Base-by-base conservation (phyloP, 2,329 filamentous ascomycete species). In the Colletotrichum lindemuthianum region DNA sequence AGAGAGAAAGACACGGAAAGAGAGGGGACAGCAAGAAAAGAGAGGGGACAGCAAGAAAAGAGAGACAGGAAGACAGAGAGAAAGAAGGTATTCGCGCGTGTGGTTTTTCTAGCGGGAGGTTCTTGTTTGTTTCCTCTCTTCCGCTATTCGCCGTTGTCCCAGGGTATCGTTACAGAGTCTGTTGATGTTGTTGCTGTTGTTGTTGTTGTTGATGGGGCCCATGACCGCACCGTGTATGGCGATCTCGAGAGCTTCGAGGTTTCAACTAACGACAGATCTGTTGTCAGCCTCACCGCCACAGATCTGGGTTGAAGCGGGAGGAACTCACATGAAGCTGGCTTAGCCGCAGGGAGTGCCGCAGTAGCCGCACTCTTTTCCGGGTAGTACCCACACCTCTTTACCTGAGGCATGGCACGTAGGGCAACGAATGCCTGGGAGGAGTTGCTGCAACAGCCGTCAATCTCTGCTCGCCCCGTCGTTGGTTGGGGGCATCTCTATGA, bases 331-430 rank as follows among this genome's bases (percentile, higher is more conserved):
- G 52, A 63, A 24, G 50, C 52, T 58, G 43, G 48, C 43, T 57
- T 72, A 76, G 65, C 74, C 74, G 67, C 74, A 74, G 40, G 81
- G 78, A 32, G 82, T 84, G 53, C 83, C 82, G 72, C 83, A 85
- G 68, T 82, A 80, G 37, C 79, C 79, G 70, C 84, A 86, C 54
- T 75, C 75, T 60, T 81, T 79, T 56, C 84, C 84, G 37, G 82
- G 83, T 65, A 85, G 83, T 32, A 86, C 84, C 84, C 84, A 86
- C 47, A 83, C 81, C 69, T 86, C 84, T 65, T 81, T 77, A 64
- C 84, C 84, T 49, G 77, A 75, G 45, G 75, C 71, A 54, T 78
- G 77, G 69, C 84, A 86, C 5, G 79, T 85, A 51, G 83, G 82
- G 71, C 84, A 86, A 69, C 79, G 77, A 33, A 84, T 82, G 9